Evolutionary conservation across 2,329 filamentous ascomycete genomes (phyloP).

Genomic region (Diaporthe ilicicola): DNA sequence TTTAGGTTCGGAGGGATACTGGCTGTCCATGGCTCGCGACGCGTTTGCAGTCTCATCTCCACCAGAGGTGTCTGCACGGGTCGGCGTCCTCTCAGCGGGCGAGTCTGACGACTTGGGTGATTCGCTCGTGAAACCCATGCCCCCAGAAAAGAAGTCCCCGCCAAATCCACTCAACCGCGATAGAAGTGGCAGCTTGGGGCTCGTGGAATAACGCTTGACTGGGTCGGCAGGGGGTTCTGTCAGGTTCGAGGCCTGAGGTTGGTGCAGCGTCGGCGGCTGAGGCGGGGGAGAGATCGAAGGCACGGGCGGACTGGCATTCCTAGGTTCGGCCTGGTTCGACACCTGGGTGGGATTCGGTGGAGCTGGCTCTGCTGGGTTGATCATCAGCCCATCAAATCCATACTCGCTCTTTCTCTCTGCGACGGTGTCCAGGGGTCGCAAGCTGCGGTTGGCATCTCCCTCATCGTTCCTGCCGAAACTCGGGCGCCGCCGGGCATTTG

Average conservation of each 20-base stretch:
- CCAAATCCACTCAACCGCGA: slow-evolving; percentile 69
- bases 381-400: slow-evolving; percentile 55
- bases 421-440: slow-evolving; percentile 60
- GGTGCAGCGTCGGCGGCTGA: slow-evolving; percentile 23
- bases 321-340: slow-evolving; percentile 15
- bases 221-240: slow-evolving; percentile 31
- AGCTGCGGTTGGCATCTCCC: slow-evolving; percentile 45
- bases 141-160: slow-evolving; percentile 61
- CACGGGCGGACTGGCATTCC: background rate
- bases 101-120: slow-evolving; percentile 35
- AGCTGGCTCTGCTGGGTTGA: slow-evolving; percentile 33
- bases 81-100: background rate
- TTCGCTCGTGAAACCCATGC: slow-evolving; percentile 38
- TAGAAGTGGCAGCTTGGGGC: slow-evolving; percentile 66
- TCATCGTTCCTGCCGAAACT: slow-evolving; percentile 46
- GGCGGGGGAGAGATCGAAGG: slow-evolving; percentile 3
- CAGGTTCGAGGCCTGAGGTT: slow-evolving; percentile 23
- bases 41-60: background rate
- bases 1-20: background rate
- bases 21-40: background rate
- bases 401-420: slow-evolving; percentile 68
- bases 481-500: slow-evolving; percentile 33
- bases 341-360: slow-evolving; percentile 20
- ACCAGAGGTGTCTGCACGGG: background rate
- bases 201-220: slow-evolving; percentile 53